Conservation (phyloP, 768 basidiomycete genomes). For the Tulasnella sp. region DNA sequence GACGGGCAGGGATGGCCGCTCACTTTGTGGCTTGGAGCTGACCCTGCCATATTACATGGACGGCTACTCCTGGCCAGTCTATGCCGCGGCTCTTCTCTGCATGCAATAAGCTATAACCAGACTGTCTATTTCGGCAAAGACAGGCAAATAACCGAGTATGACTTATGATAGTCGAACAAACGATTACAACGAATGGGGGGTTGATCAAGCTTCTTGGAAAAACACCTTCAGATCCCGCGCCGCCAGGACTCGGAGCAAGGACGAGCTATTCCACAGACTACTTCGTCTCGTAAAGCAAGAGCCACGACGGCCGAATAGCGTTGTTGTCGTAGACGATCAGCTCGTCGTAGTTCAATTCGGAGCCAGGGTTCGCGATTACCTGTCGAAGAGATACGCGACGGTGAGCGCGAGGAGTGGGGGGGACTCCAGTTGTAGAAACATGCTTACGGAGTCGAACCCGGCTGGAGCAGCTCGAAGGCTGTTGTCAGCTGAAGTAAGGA, state of each 20-base stretch:
- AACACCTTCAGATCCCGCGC: too few relatives aligned
- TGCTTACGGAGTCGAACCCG: conserved; percentile 22
- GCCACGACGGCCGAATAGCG: conserved; percentile 66
- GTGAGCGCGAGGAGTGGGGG: too few relatives aligned
- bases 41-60: too few relatives aligned
- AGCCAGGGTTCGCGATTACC: conserved; percentile 34
- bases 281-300: conserved; percentile 58
- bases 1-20: too few relatives aligned
- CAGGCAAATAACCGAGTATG: background rate
- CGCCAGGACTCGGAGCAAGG: too few relatives aligned
- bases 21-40: too few relatives aligned
- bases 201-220: too few relatives aligned
- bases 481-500: conserved; percentile 17
- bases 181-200: too few relatives aligned
- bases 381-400: background rate
- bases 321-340: conserved; percentile 67
- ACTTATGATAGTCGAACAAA: background rate
- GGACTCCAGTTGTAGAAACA: too few relatives aligned
- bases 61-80: too few relatives aligned
- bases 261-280: background rate
- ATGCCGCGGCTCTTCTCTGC: too few relatives aligned
- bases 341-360: conserved; percentile 67
- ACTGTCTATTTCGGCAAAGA: background rate
- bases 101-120: background rate
- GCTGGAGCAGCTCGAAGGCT: background rate